Base-by-base conservation (phyloP, 768 basidiomycete species). In the Tricholoma terreum region DNA sequence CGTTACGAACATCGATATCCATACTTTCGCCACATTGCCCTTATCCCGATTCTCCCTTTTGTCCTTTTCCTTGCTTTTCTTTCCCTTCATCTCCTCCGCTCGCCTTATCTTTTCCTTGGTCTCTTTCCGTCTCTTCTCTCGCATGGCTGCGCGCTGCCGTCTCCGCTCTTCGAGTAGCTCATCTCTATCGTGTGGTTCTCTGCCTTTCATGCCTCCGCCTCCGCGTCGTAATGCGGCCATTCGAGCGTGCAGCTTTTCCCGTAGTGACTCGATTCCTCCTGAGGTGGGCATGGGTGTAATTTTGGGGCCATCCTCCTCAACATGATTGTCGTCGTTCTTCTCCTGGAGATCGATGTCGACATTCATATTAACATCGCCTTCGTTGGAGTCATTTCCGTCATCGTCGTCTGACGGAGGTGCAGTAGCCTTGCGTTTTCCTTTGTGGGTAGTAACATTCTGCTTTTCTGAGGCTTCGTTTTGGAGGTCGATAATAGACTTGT, bases 81-180 rank as follows among this genome's bases (percentile, higher is more conserved):
- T 75, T 48, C 77, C 34, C 73, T 75, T 79, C 52, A 69, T 66
- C 66, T 88, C 90, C 58, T 84, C 77, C 67, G 89, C 86, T 14
- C 77, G 78, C 63, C 77, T 73, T 58, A 86, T 90, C 73, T 91
- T 89, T 73, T 94, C 94, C 67, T 81, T 89, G 7, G 90, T 91
- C 75, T 91, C 89, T 66, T 89, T 90, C 67, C 94, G 74, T 63
- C 96, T 76, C 56, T 85, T 82, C 71, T 98, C 95, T 19, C 94
- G 80, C 79, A 97, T 79, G 33, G 87, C 84, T 0, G 88, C 94
- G 4, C 93, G 77, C 65, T 91, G 86, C 63, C 73, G 72, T 59
- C 94, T 75, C 53, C 90, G 78, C 70, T 93, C 90, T 65, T 93
- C 90, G 52, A 98, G 69, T 46, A 98, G 69, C 59, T 86, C 92